Percentiles rank a stretch among this genome's conserved stretches.
phyloP scores from a whole-genome alignment of 306 rosid genomes.

The Carpinus fangiana region DNA sequence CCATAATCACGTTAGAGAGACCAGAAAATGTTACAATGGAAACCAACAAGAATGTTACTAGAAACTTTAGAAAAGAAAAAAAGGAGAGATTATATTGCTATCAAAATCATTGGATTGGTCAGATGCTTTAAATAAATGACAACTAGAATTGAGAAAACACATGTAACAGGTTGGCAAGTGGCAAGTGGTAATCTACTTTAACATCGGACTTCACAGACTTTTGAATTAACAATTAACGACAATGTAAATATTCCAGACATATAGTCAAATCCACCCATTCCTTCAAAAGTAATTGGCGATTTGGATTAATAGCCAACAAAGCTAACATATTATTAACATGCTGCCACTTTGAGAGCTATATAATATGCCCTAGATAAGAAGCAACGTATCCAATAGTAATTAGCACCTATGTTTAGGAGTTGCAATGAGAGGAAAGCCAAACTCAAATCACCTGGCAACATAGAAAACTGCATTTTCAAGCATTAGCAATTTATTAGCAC shows the following conservation, averaged over 20 bases:
- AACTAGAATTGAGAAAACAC: background rate
- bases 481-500: constrained; percentile 92
- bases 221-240: constrained; percentile 16
- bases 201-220: constrained; percentile 1
- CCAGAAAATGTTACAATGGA: background rate
- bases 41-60: background rate
- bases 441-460: constrained; percentile 82
- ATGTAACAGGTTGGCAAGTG: background rate
- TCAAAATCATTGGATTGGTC: background rate
- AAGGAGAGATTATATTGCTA: background rate
- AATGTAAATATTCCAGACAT: constrained; percentile 3
- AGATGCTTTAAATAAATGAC: background rate
- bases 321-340: constrained; percentile 16
- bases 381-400: constrained; percentile 9
- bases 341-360: constrained; percentile 25
- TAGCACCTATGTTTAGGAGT: constrained; percentile 16
- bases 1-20: background rate
- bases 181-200: constrained; percentile 5
- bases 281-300: background rate
- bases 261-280: constrained; percentile 9
- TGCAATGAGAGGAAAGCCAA: constrained; percentile 17
- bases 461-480: constrained; percentile 97
- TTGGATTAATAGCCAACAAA: constrained; percentile 13
- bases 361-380: constrained; percentile 21
- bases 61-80: background rate